Evolutionary conservation across 352 stramenopile genomes (phyloP), one percentile per base, ranked within the genome.

Genomic region (Phytopythium aichiense): DNA sequence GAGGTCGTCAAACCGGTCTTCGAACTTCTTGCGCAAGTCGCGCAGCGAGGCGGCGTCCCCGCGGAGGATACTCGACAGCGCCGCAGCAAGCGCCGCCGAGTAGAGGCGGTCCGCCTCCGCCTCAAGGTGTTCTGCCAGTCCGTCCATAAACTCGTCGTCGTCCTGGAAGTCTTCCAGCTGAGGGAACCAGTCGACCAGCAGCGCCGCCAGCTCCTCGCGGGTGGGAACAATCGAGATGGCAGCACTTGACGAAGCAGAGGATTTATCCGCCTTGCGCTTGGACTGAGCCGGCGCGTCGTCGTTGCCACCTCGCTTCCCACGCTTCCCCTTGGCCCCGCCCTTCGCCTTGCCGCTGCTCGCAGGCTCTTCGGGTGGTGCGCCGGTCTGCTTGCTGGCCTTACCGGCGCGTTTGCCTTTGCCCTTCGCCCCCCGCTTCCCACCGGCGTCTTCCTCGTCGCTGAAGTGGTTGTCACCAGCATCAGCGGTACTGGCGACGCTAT

Each of bases 1-100:
- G 9, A 76, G 64, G 33, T 89, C 79, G 68, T 95, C 82, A 38
- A 95, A 91, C 2, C 65, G 69, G 51, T 91, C 82, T 62, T 95
- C 86, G 45, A 95, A 95, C 43, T 68, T 75, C 66, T 84, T 86
- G 20, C 77, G 75, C 30, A 92, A 49, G 51, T 92, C 84, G 22
- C 81, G 83, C 20, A 91, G 56, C 37, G 80, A 88, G 5, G 73
- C 72, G n/a, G 84, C 82, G 62, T 92, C 86, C 23, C 86, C 86
- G 8, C 86, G 86, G 7, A 91, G 61, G 55, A 92, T 74, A 35
- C 72, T 90, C 13, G 81, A 87, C 20, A 91, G 56, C 16, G 78
- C 80, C 7, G 81, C 77, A 2, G 58, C 65, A 7, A 92, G 59
- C 7, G 84, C 73, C 0, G 60, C 40, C 15, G 79, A 70, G 61